A percentile compares a stretch with the other conserved stretches of the same genome.
Conservation (phyloP, 2,329 filamentous ascomycete species). For the Colletotrichum tropicicola region DNA sequence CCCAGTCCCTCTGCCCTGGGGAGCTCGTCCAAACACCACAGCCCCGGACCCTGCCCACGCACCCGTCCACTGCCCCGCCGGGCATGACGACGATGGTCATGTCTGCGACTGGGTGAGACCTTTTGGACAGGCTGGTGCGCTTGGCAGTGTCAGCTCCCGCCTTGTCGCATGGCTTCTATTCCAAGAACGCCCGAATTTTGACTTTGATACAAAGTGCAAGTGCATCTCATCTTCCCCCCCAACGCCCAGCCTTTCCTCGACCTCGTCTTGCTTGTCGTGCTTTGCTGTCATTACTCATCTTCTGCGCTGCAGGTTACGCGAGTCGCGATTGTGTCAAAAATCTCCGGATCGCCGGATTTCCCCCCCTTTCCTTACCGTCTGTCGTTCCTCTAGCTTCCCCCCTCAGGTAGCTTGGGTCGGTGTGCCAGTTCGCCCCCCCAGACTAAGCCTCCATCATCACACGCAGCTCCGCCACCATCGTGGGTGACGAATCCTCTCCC, state of each 20-base stretch:
- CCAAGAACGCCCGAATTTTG: conserved; percentile 19
- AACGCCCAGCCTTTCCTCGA: not conserved
- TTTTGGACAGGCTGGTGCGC: conserved; percentile 24
- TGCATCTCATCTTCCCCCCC: conserved; percentile 18
- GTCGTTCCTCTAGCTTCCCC: conserved; percentile 11
- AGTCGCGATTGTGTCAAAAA: not conserved
- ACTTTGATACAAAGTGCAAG: conserved; percentile 23
- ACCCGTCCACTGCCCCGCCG: conserved; percentile 5
- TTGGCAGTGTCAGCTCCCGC: conserved; percentile 30
- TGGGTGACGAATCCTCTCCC: conserved; percentile 28
- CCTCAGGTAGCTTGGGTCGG: conserved; percentile 1
- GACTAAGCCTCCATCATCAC: conserved; percentile 15
- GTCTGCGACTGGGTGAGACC: conserved; percentile 29
- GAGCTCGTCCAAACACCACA: conserved; percentile 9
- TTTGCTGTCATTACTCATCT: conserved; percentile 18
- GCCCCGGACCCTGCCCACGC: conserved; percentile 16
- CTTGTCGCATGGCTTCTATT: conserved; percentile 25
- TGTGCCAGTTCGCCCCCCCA: conserved; percentile 11
- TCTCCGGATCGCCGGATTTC: conserved; percentile 1
- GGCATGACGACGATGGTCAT: conserved; percentile 26
- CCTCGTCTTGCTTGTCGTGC: not conserved
- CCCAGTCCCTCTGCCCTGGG: no score
- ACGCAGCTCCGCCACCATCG: conserved; percentile 28
- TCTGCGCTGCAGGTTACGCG: not conserved
- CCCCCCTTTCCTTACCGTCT: conserved; percentile 6